Conservation (phyloP, 352 stramenopile genomes). For the Phytopythium kandeliae region DNA sequence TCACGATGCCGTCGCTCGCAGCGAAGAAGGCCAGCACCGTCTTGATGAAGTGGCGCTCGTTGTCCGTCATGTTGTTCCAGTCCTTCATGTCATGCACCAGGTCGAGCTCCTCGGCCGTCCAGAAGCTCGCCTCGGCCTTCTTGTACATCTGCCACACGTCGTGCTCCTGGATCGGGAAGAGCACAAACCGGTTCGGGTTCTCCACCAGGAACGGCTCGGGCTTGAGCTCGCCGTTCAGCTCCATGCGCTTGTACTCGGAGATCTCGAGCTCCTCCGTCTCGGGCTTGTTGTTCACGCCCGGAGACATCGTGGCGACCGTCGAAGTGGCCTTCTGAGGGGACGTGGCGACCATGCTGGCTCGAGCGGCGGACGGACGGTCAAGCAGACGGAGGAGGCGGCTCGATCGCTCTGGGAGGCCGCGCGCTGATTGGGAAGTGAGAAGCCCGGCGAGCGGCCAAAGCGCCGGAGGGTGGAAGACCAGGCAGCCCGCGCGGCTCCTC, state of each 20-base stretch:
- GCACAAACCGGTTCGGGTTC: slow-evolving; percentile 96
- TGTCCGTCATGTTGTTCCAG: slow-evolving; percentile 91
- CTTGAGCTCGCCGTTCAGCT: slow-evolving; percentile 79
- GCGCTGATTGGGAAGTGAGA: slow-evolving; percentile 29
- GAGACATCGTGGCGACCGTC: slow-evolving; percentile 23
- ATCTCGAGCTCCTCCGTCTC: slow-evolving; percentile 22
- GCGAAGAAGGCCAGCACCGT: slow-evolving; percentile 99
- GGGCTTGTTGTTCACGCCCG: slow-evolving; percentile 13
- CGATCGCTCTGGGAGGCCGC: slow-evolving; percentile 7
- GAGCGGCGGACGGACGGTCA: slow-evolving; percentile 6
- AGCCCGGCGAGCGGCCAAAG: neutral
- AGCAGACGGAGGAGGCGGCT: slow-evolving; percentile 8
- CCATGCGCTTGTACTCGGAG: slow-evolving; percentile 84
- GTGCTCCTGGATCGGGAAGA: slow-evolving; percentile 97
- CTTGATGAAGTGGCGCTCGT: slow-evolving; percentile 97
- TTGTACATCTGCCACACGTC: slow-evolving; percentile 99
- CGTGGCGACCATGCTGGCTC: slow-evolving; percentile 30
- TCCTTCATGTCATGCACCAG: slow-evolving; percentile 95
- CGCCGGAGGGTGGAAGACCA: neutral
- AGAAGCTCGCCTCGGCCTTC: slow-evolving; percentile 98
- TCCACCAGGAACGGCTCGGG: slow-evolving; percentile 93
- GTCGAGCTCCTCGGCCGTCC: slow-evolving; percentile 98
- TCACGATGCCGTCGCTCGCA: slow-evolving; percentile 98
- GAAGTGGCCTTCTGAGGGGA: slow-evolving; percentile 15
- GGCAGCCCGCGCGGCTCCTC: neutral